Base-by-base conservation (phyloP, 1,284 basidiomycete genomes). In the Rhodotorula sp. region DNA sequence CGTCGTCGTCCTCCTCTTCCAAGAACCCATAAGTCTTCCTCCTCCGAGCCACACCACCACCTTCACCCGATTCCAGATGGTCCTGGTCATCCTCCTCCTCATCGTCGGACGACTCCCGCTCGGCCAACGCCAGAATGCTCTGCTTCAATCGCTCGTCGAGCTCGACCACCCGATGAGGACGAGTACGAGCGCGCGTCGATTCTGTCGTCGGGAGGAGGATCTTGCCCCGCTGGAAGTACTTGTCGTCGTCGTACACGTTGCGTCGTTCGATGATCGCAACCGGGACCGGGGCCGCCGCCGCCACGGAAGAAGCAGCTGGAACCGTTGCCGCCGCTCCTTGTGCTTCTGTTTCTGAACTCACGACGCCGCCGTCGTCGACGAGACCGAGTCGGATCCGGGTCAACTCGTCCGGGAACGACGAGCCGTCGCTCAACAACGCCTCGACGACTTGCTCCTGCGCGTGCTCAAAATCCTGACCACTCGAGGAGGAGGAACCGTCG, bases 171-270 rank as follows among this genome's bases (percentile, higher is more conserved):
- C 16, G 39, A 21, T 23, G 39, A 39, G 5, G 34, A 10, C 39
- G 39, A 43, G 10, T 43, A 12, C 12, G 39, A 43, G 39, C 34
- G 34, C 34, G 34, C 8, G 34, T 39, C 34, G 34, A 39, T 39
- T 29, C 29, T 3, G 34, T 49, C 23, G 34, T 26, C 26, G 62
- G 47, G 23, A 59, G 31, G 26, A 69, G 31, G 16, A 64, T 54
- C 23, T 7, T 59, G 5, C 67, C 67, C 16, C 60, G 56, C 5
- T 58, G 26, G 54, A 70, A 70, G n/a, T 57, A 57, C 15, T 29
- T 12, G 56, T 65, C 65, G 23, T 87, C 86, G 75, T 92, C 88
- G 77, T 90, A 92, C 0, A 91, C 84, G 73, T 94, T 94, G 29
- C 18, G 29, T 18, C 54, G 52, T 20, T 47, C 4, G 51, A 81